Evolutionary conservation across 305 asterid species (phyloP), one percentile per base, ranked within the genome.

Genomic region (Fraxinus baroniana): DNA sequence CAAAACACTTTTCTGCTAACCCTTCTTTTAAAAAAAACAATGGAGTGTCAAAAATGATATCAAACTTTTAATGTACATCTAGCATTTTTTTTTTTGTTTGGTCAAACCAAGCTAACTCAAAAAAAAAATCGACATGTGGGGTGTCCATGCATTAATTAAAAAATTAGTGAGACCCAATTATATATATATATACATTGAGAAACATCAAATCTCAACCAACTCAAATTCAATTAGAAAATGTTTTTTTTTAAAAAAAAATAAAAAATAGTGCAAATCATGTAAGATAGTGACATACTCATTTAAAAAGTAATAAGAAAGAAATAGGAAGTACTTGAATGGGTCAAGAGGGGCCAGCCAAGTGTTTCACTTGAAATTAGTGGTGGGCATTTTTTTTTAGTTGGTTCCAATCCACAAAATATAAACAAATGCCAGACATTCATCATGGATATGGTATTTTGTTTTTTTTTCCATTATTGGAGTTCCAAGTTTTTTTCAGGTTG

Each of bases 371-470:
- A 49, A 74, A 78, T 77, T 73, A 64, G 84, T 72, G 80, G 85
- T 79, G 75, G 84, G 76, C 10, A 37, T 36, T 4, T 35, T 35
- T 35, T 81, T 77, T 24, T 22, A 39, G 78, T 76, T 84, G 64
- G 79, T 81, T 73, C 32, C 71, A 71, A 77, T 76, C 87, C 86
- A 82, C 89, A 79, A 46, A 62, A 49, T n/a, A n/a, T 76, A 36
- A 39, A n/a, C 35, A 77, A 44, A 80, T 77, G 9, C 52, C 57
- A 24, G 36, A 26, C 83, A 76, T 46, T 30, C 71, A 79, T 17
- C 10, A 4, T 44, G 78, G 62, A 39, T 80, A 10, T 36, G 76
- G 24, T 60, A 8, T 52, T 78, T 68, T 83, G 18, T 28, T 28
- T 2, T 26, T 7, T 22, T 66, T 9, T 64, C 72, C 30, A 20